phyloP scores from a whole-genome alignment of 306 rosid genomes.

The Carpinus fangiana region DNA sequence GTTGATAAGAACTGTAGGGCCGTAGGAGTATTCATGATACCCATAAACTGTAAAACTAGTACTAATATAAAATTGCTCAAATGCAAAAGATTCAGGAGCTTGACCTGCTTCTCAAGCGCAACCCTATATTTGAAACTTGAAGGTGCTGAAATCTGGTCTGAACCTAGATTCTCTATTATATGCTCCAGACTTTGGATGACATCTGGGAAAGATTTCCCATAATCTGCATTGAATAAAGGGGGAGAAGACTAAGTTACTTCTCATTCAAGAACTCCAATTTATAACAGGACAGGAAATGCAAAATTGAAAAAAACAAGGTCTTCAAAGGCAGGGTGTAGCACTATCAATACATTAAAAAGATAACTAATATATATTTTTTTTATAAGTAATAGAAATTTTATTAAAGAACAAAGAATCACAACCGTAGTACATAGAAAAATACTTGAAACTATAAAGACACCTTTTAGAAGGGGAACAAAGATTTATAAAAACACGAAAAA shows the following conservation, averaged over 20 bases:
- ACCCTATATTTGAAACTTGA: conserved; percentile 81
- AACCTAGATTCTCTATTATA: conserved; percentile 63
- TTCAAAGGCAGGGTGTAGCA: neutral
- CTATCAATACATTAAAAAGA: too few species aligned
- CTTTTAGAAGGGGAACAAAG: too few species aligned
- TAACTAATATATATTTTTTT: too few species aligned
- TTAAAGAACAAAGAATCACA: too few species aligned
- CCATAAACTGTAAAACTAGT: neutral
- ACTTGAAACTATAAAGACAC: too few species aligned
- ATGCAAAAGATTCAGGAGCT: conserved; percentile 25
- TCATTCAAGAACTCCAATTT: conserved; percentile 4
- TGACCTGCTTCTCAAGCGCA: conserved; percentile 92
- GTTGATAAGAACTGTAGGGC: neutral
- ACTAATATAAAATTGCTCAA: neutral
- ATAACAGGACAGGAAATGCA: neutral
- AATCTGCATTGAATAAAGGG: conserved; percentile 55
- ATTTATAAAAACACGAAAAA: too few species aligned
- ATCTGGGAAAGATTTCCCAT: conserved; percentile 77
- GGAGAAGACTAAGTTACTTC: conserved; percentile 16
- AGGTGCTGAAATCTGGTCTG: conserved; percentile 65
- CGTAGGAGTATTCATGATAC: neutral
- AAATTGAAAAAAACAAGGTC: neutral
- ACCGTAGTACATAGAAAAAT: too few species aligned
- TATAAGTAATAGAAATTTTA: too few species aligned
- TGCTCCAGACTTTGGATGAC: conserved; percentile 75